Evolutionary conservation across 1,139 yeast species (phyloP).

Genomic region (Zygosaccharomyces sapae): DNA sequence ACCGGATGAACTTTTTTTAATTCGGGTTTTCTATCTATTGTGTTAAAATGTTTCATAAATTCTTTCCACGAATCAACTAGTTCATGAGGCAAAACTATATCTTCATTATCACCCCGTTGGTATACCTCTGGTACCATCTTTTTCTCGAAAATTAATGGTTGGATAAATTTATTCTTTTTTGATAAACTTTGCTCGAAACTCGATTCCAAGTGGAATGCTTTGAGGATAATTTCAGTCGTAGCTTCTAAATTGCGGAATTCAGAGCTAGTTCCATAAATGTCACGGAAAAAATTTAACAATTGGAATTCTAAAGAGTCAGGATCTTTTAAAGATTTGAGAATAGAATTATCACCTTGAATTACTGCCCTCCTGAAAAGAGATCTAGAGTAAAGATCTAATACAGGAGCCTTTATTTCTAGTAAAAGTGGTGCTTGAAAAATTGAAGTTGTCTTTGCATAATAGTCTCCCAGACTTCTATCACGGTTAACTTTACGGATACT

Average conservation of each 20-base stretch:
- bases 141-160: constrained; percentile 24
- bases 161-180: neutral
- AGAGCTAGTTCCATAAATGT: constrained; percentile 7
- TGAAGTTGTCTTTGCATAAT: neutral
- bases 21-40: constrained; percentile 13
- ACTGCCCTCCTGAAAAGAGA: constrained; percentile 20
- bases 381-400: constrained; percentile 13
- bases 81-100: constrained; percentile 19
- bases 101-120: constrained; percentile 15
- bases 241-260: constrained; percentile 11
- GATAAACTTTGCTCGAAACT: constrained; percentile 7
- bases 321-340: constrained; percentile 5
- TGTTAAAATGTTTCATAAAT: constrained; percentile 21
- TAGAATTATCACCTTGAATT: constrained; percentile 12
- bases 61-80: constrained; percentile 30
- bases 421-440: constrained; percentile 8
- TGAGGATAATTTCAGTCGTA: constrained; percentile 7
- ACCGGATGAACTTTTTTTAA: constrained; percentile 20
- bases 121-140: constrained; percentile 21
- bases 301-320: constrained; percentile 9
- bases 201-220: constrained; percentile 8
- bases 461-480: neutral
- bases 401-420: constrained; percentile 10
- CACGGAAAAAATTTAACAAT: constrained; percentile 5
- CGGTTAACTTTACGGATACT: constrained; percentile 10